Percentiles rank a stretch among this genome's conserved stretches.
Conservation (phyloP, 2,329 filamentous ascomycete species). For the Diaporthe destruens region DNA sequence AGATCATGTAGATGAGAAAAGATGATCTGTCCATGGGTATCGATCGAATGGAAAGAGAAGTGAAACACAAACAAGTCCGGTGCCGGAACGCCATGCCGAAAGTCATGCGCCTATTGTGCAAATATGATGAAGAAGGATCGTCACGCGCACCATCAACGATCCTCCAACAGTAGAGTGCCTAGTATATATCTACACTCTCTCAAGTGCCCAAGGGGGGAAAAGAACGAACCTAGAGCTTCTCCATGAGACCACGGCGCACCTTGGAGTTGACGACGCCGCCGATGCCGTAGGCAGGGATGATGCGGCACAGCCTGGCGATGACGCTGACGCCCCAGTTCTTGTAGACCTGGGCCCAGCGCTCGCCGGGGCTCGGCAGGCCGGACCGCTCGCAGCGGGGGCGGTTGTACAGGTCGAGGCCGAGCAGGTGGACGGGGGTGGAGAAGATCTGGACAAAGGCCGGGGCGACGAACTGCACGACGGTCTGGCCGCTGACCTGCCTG, state of each 20-base stretch:
- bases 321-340: constrained; percentile 82
- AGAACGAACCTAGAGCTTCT: constrained; percentile 59
- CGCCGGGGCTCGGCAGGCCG: constrained; percentile 57
- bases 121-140: constrained; percentile 1
- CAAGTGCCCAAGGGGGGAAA: background rate
- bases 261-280: constrained; percentile 88
- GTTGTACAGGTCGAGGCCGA: constrained; percentile 91
- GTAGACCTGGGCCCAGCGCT: constrained; percentile 76
- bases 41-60: constrained; percentile 34
- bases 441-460: constrained; percentile 83
- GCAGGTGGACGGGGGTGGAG: constrained; percentile 86
- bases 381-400: constrained; percentile 61
- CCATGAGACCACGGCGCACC: constrained; percentile 77
- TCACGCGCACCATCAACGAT: background rate
- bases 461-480: constrained; percentile 82
- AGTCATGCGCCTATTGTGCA: constrained; percentile 34
- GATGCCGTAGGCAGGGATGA: constrained; percentile 89
- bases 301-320: constrained; percentile 82
- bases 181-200: background rate
- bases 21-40: constrained; percentile 40
- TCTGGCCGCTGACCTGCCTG: constrained; percentile 63
- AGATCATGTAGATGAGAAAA: constrained; percentile 39
- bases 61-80: constrained; percentile 4
- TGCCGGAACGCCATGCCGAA: constrained; percentile 40
- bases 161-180: background rate